Conservation (phyloP, 108 stramenopile species). For the Cyclostephanos tholiformis region DNA sequence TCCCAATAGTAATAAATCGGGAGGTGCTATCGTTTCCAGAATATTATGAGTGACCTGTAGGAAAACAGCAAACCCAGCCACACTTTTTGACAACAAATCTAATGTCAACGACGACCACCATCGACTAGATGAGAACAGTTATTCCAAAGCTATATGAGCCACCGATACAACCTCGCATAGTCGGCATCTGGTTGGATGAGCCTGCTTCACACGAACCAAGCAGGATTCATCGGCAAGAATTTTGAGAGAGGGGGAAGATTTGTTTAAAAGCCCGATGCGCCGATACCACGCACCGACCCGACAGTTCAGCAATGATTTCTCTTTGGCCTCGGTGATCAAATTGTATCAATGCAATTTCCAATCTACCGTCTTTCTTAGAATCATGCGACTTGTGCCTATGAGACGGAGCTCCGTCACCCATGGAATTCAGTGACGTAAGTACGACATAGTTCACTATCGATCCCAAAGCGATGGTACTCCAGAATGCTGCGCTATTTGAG, state of each 20-base stretch:
- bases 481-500: slow-evolving; percentile 45
- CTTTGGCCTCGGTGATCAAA: slow-evolving; percentile 8
- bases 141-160: too few relatives aligned
- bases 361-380: not conserved
- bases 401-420: not conserved
- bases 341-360: slow-evolving; percentile 7
- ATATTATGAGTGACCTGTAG: too few relatives aligned
- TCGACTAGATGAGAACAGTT: too few relatives aligned
- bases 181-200: too few relatives aligned
- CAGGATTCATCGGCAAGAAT: not conserved
- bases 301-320: not conserved
- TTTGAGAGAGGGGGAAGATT: not conserved
- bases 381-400: not conserved
- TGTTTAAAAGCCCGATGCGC: not conserved
- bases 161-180: too few relatives aligned
- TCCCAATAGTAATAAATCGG: too few relatives aligned
- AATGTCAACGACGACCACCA: too few relatives aligned
- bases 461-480: slow-evolving; percentile 41
- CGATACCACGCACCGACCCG: not conserved
- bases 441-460: slow-evolving; percentile 40
- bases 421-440: slow-evolving; percentile 23
- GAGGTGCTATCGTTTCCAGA: too few relatives aligned
- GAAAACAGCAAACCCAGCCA: too few relatives aligned
- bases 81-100: too few relatives aligned
- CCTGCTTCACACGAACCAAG: too few relatives aligned